phyloP scores from a whole-genome alignment of 257 asterid species.

The Solanum tarapatanum region DNA sequence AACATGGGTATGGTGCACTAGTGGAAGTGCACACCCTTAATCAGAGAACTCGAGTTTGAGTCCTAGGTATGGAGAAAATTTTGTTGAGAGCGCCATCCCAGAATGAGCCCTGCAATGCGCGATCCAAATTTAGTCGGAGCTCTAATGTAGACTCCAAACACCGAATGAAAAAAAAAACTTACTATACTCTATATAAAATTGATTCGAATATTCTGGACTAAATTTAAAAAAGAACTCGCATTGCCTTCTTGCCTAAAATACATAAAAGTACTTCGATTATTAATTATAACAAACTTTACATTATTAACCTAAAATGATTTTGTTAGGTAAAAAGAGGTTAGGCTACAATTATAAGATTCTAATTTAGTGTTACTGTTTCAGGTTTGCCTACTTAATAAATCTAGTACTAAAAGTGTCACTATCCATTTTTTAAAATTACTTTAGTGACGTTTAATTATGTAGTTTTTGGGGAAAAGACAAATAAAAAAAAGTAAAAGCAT shows the following conservation, averaged over 20 bases:
- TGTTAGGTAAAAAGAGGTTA: not conserved
- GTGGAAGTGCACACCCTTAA: not conserved
- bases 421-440: not conserved
- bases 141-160: too few relatives aligned
- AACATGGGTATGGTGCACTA: not conserved
- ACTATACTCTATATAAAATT: too few relatives aligned
- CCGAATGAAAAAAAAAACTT: too few relatives aligned
- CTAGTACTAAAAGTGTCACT: not conserved
- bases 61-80: too few relatives aligned
- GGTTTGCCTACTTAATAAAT: not conserved
- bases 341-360: not conserved
- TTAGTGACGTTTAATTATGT: not conserved
- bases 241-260: not conserved
- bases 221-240: not conserved
- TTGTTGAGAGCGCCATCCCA: accelerated
- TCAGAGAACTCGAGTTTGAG: not conserved
- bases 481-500: not conserved
- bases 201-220: not conserved
- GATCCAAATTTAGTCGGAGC: accelerated
- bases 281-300: not conserved
- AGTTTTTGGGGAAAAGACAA: not conserved
- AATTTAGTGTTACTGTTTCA: not conserved
- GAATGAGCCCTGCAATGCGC: too few relatives aligned
- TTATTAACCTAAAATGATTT: not conserved
- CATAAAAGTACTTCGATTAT: not conserved